These are phyloP conservation scores for Albophoma yamanashiensis DNA, from an alignment of 2,329 filamentous ascomycete genomes.

Conservation along the genomic window DNA sequence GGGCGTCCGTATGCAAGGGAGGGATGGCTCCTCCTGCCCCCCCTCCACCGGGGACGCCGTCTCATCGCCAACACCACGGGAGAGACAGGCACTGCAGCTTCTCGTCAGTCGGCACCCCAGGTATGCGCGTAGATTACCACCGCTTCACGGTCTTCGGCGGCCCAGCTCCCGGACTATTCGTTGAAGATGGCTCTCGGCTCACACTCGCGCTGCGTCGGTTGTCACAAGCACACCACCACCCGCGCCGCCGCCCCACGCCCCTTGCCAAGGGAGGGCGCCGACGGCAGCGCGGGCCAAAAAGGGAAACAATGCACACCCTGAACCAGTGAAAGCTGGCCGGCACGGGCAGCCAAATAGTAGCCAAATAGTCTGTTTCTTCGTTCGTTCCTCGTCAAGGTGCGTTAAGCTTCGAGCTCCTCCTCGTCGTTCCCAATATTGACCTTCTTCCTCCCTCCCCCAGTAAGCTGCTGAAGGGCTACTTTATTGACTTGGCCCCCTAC, in stretches of 20 bases:
- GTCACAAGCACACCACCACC: not conserved
- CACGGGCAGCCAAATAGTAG: slow-evolving; percentile 9
- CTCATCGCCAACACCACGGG: slow-evolving; percentile 13
- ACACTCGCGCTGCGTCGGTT: slow-evolving; percentile 3
- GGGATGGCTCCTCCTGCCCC: slow-evolving; percentile 7
- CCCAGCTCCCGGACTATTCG: slow-evolving; percentile 18
- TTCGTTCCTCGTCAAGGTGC: slow-evolving; percentile 5
- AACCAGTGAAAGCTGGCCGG: slow-evolving; percentile 4
- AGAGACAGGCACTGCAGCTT: slow-evolving; percentile 6
- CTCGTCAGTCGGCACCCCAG: slow-evolving; percentile 10
- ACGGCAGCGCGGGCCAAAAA: slow-evolving; percentile 3
- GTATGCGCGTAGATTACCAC: slow-evolving; percentile 30
- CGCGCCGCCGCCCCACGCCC: not conserved
- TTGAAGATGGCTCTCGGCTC: slow-evolving; percentile 9
- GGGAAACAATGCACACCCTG: not conserved
- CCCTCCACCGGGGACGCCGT: not conserved
- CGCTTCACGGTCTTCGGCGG: slow-evolving; percentile 10
- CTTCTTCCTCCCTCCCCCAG: slow-evolving; percentile 72
- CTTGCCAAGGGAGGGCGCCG: slow-evolving; percentile 7
- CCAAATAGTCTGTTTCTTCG: slow-evolving; percentile 9
- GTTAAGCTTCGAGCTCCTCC: slow-evolving; percentile 37
- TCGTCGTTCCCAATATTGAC: slow-evolving; percentile 73
- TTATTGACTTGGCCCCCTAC: slow-evolving; percentile 83
- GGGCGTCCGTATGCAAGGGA: slow-evolving; percentile 26
- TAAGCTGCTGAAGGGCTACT: slow-evolving; percentile 81